Conservation (phyloP, 2,329 filamentous ascomycete species). For the Fusarium sambucinum region DNA sequence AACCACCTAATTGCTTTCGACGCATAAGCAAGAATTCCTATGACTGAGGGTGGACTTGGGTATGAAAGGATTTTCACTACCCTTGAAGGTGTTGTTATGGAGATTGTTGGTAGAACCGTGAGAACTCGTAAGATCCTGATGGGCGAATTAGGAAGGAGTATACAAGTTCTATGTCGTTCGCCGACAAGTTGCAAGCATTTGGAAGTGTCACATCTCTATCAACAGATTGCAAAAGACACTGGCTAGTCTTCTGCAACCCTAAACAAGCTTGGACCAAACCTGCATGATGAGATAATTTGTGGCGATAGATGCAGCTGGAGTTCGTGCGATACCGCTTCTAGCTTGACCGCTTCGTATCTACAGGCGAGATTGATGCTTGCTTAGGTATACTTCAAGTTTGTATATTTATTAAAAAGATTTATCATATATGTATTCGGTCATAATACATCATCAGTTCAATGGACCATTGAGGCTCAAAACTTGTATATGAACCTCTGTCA, state of each 20-base stretch:
- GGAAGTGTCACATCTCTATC: background rate
- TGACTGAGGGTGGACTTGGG: no score
- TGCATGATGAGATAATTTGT: background rate
- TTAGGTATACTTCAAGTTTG: background rate
- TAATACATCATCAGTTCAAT: background rate
- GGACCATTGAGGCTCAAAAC: background rate
- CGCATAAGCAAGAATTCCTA: no score
- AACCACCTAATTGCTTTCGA: no score
- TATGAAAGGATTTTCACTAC: no score
- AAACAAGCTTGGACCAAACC: background rate
- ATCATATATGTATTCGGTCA: background rate
- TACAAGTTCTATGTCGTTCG: background rate
- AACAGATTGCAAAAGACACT: background rate
- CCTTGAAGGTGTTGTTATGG: no score
- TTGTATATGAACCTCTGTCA: background rate
- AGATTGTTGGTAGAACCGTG: no score
- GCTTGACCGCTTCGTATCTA: background rate
- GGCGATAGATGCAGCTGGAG: background rate
- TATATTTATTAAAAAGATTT: background rate
- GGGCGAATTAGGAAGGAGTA: no score
- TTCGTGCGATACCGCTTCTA: background rate
- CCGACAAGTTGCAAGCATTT: slow-evolving; percentile 5
- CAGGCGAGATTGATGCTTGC: background rate
- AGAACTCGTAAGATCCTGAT: no score
- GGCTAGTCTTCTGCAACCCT: background rate